Conservation (phyloP, 192 early-diverging fungal genomes). For the Coemansia sp. region DNA sequence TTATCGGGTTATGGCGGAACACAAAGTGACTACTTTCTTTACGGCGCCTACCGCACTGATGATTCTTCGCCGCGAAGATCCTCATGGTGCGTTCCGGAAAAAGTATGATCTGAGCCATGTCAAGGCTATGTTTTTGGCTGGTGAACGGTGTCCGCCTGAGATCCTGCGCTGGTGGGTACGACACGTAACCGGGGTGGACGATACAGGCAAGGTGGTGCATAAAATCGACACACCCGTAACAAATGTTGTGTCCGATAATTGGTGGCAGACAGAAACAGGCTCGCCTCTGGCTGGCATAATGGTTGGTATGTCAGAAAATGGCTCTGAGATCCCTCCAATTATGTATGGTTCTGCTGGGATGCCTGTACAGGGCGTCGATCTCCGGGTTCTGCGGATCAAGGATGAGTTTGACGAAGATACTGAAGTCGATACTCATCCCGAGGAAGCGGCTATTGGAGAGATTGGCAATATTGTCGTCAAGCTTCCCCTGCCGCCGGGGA, state of each 20-base stretch:
- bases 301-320: conserved; percentile 47
- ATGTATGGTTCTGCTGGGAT: conserved; percentile 69
- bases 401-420: conserved; percentile 48
- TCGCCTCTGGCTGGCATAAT: conserved; percentile 64
- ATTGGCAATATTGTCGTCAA: conserved; percentile 77
- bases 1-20: conserved; percentile 72
- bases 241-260: conserved; percentile 66
- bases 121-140: conserved; percentile 68
- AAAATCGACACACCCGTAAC: conserved; percentile 12
- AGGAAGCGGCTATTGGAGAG: conserved; percentile 51
- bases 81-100: conserved; percentile 51
- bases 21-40: conserved; percentile 70
- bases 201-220: conserved; percentile 17
- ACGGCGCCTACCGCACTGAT: conserved; percentile 84
- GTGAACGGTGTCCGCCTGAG: conserved; percentile 79
- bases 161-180: conserved; percentile 60
- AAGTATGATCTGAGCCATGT: conserved; percentile 65
- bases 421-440: conserved; percentile 19
- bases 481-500: conserved; percentile 76
- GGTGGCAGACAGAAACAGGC: conserved; percentile 78
- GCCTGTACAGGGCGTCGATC: conserved; percentile 70
- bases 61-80: conserved; percentile 75
- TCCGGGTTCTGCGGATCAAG: conserved; percentile 58
- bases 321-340: conserved; percentile 20
- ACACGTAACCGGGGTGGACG: conserved; percentile 22